Percentiles rank a stretch among this genome's conserved stretches.
Evolutionary conservation across 106 monocot genomes (phyloP).

Genomic region (Dendrobium catenatum): DNA sequence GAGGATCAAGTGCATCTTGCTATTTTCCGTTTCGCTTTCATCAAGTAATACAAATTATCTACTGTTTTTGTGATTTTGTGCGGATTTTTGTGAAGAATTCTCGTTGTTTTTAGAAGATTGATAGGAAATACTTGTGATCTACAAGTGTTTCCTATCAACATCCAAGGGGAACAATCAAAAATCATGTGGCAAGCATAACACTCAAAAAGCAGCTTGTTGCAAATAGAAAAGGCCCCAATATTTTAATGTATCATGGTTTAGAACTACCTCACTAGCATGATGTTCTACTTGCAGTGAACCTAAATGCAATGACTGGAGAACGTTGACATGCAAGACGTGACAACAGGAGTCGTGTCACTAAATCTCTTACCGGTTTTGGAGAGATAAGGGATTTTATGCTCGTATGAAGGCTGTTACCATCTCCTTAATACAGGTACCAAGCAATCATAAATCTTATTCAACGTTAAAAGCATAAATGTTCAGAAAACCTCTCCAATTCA

Average conservation of each 20-base stretch:
- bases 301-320: too few species aligned
- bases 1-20: too few species aligned
- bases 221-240: neutral
- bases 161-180: neutral
- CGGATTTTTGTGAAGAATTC: too few species aligned
- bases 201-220: neutral
- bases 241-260: neutral
- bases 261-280: too few species aligned
- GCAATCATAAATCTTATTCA: neutral
- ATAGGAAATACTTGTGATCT: too few species aligned
- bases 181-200: neutral
- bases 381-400: neutral
- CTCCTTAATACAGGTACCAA: neutral
- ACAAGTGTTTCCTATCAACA: neutral
- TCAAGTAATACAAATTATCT: too few species aligned
- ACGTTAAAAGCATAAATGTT: neutral
- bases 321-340: too few species aligned
- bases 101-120: too few species aligned
- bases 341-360: too few species aligned
- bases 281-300: too few species aligned
- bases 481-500: neutral
- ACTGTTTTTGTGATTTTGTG: neutral
- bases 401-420: neutral
- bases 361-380: neutral
- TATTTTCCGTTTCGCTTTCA: too few species aligned